A percentile compares a stretch with the other conserved stretches of the same genome.
These are phyloP conservation scores for Tetradesmus obliquus DNA, from an alignment of 139 green algal genomes.

Conservation along the genomic window DNA sequence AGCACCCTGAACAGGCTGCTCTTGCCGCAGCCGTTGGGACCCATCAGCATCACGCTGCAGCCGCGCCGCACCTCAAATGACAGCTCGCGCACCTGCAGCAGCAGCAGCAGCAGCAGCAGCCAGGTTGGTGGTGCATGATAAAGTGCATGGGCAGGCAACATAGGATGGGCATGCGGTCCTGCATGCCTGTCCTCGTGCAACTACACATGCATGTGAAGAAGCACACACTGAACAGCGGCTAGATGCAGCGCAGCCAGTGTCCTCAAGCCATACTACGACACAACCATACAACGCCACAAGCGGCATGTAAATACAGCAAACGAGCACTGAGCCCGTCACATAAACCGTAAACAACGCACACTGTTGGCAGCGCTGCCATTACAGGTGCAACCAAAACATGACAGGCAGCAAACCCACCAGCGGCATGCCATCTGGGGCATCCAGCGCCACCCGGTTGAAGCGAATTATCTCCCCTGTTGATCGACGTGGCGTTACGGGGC, in stretches of 20 bases:
- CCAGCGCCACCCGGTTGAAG: slow-evolving; percentile 85
- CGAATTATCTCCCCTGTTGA: slow-evolving; percentile 53
- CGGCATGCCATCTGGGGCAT: slow-evolving; percentile 83
- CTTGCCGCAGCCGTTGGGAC: slow-evolving; percentile 93
- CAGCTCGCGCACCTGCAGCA: slow-evolving; percentile 86
- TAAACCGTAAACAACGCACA: neutral
- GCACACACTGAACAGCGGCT: no score
- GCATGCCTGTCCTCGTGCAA: neutral
- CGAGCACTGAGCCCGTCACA: neutral
- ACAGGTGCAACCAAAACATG: neutral
- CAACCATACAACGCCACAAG: no score
- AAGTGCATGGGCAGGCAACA: neutral
- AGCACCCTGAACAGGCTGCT: slow-evolving; percentile 79
- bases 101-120: slow-evolving; percentile 71
- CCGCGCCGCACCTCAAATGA: slow-evolving; percentile 80
- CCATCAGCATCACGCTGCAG: slow-evolving; percentile 87
- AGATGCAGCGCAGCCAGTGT: no score
- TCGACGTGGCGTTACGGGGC: slow-evolving; percentile 47
- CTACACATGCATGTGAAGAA: no score
- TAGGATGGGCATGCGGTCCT: neutral
- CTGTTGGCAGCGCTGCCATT: neutral
- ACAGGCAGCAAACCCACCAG: slow-evolving; percentile 63
- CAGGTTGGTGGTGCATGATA: neutral
- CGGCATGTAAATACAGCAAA: no score
- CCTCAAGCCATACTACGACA: no score